Evolutionary conservation across 2,329 filamentous ascomycete species (phyloP).

Genomic region (Colletotrichum gloeosporioides): DNA sequence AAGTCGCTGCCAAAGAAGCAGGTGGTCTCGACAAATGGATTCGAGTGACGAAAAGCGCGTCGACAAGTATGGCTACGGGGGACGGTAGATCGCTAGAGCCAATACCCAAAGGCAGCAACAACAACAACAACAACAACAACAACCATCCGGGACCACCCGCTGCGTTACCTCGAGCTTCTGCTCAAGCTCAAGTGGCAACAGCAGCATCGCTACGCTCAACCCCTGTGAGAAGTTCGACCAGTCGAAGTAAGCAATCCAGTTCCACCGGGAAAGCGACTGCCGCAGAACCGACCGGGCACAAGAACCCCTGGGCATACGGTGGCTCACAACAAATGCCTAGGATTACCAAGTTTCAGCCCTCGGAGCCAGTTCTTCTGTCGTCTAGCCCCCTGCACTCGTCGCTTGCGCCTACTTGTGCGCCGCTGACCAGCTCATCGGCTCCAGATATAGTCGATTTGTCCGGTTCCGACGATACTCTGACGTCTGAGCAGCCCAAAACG

Average conservation of each 20-base stretch:
- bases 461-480: neutral
- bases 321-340: constrained; percentile 50
- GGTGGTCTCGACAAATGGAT: constrained; percentile 47
- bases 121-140: neutral
- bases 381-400: constrained; percentile 46
- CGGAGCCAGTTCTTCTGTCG: constrained; percentile 48
- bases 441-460: constrained; percentile 1
- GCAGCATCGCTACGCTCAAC: neutral
- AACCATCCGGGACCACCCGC: neutral
- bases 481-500: neutral
- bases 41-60: constrained; percentile 40
- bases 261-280: constrained; percentile 26
- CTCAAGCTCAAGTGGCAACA: neutral
- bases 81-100: neutral
- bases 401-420: constrained; percentile 31
- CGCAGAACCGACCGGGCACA: constrained; percentile 26
- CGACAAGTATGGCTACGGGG: neutral
- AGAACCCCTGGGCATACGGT: constrained; percentile 42
- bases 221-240: constrained; percentile 1
- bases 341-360: constrained; percentile 27
- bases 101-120: neutral
- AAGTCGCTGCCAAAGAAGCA: constrained; percentile 26
- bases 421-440: constrained; percentile 9
- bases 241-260: constrained; percentile 36
- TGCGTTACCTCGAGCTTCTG: neutral